phyloP scores from a whole-genome alignment of 2,329 filamentous ascomycete species.

The Aspergillus cejpii region DNA sequence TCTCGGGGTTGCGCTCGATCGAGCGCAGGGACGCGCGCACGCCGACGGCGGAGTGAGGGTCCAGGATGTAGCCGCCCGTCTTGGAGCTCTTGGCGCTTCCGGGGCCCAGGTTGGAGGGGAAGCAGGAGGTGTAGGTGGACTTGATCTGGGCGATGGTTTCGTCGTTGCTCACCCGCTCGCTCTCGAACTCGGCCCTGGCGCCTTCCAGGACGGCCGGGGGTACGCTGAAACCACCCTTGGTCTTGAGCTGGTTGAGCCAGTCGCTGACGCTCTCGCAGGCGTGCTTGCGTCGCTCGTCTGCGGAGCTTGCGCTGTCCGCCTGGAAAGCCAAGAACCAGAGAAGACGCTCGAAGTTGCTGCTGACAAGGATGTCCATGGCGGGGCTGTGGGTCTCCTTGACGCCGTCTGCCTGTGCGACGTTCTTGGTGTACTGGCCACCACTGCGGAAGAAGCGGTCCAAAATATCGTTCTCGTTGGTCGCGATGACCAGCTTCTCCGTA shows the following conservation, averaged over 20 bases:
- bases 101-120: constrained; percentile 41
- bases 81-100: constrained; percentile 32
- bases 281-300: constrained; percentile 43
- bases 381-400: constrained; percentile 89
- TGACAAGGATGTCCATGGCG: constrained; percentile 96
- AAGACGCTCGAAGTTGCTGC: constrained; percentile 91
- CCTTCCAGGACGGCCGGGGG: constrained; percentile 63
- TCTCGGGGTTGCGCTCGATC: constrained; percentile 47
- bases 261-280: constrained; percentile 65
- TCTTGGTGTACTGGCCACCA: constrained; percentile 76
- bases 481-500: constrained; percentile 78
- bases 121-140: constrained; percentile 50
- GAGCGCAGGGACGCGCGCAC: constrained; percentile 69
- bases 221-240: constrained; percentile 74
- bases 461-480: constrained; percentile 97
- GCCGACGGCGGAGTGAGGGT: constrained; percentile 88
- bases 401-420: constrained; percentile 56
- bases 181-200: constrained; percentile 70
- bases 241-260: constrained; percentile 78
- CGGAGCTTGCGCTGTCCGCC: constrained; percentile 45
- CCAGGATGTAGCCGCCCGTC: constrained; percentile 68
- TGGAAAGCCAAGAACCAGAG: constrained; percentile 80
- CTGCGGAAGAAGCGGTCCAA: constrained; percentile 91
- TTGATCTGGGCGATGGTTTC: constrained; percentile 64
- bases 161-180: constrained; percentile 59